phyloP scores from a whole-genome alignment of 1,284 basidiomycete genomes.

The Ceratobasidium theobromae region DNA sequence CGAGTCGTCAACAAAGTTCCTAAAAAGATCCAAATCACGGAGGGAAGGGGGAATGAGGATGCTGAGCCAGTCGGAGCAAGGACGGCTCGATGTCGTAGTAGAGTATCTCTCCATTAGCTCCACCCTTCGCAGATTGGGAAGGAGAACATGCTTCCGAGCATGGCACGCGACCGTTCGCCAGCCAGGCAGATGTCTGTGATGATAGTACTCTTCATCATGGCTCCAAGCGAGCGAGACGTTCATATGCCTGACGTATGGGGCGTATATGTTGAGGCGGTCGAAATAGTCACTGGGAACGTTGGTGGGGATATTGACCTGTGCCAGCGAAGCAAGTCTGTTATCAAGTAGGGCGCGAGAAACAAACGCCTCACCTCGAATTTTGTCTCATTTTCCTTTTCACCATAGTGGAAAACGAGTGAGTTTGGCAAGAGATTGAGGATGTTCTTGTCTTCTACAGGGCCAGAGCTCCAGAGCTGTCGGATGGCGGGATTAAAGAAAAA shows the following conservation, averaged over 20 bases:
- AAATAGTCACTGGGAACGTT: background rate
- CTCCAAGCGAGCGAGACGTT: background rate
- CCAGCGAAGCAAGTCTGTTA: conserved; percentile 1
- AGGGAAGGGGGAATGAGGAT: conserved; percentile 1
- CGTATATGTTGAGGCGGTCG: conserved; percentile 7
- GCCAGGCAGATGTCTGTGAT: background rate
- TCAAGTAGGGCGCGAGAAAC: background rate
- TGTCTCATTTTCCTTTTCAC: background rate
- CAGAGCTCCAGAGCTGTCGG: background rate
- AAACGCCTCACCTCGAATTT: background rate
- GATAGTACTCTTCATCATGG: background rate
- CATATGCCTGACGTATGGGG: background rate
- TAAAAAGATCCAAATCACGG: background rate
- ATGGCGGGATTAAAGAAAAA: conserved; percentile 2
- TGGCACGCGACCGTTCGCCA: background rate
- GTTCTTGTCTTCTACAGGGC: background rate
- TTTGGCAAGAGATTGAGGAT: background rate
- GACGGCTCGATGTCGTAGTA: background rate
- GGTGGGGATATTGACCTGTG: background rate
- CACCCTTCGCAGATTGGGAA: background rate
- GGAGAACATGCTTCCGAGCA: background rate
- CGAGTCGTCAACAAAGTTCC: background rate
- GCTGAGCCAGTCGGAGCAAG: conserved; percentile 3
- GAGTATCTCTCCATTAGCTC: background rate
- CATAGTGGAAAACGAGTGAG: background rate